Evolutionary conservation across 495 filamentous ascomycete species (phyloP), one percentile per base, ranked within the genome.

Genomic region (Apiosordaria backusii): DNA sequence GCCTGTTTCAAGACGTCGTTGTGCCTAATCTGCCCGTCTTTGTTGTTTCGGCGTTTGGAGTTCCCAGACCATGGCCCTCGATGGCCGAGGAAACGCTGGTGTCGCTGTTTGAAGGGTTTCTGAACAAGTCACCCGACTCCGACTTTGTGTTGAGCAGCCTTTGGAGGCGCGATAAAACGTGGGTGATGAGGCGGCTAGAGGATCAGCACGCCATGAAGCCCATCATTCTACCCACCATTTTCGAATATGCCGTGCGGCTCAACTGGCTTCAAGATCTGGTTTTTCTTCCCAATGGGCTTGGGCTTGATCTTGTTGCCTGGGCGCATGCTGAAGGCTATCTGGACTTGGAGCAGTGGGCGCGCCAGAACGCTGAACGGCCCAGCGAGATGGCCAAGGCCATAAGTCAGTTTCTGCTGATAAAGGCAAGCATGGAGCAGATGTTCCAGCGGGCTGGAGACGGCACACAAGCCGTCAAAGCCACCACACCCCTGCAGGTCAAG

Each of bases 141-240:
- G 87, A 91, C 63, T 92, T 97, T 60, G 93, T 96, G 19, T 83
- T 98, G 61, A 86, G 95, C 74, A 91, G 90, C 65, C 79, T 96
- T 3, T 98, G 95, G 94, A 88, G 89, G 68, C 89, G 91, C 68
- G 91, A 98, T 71, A 89, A 86, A 63, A 80, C 86, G 27, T 97
- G 92, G 90, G 88, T 97, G 22, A 86, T 88, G 1, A 82, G 86
- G 67, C 86, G 89, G 65, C 84, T 99, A 26, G 85, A 92, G 19
- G 90, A 95, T 53, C 84, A 87, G 16, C 94, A 97, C 77, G 88
- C 84, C 7, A 81, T 85, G 68, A 89, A 93, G 71, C 91, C 90
- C 0, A 83, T 90, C 53, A 83, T 87, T 22, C 83, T 97, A n/a
- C 85, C 86, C 2, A 79, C 86, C 25, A 95, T 97, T 29, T 89